Evolutionary conservation across 2,329 filamentous ascomycete species (phyloP).

Genomic region (Cordyceps cateniannulata): DNA sequence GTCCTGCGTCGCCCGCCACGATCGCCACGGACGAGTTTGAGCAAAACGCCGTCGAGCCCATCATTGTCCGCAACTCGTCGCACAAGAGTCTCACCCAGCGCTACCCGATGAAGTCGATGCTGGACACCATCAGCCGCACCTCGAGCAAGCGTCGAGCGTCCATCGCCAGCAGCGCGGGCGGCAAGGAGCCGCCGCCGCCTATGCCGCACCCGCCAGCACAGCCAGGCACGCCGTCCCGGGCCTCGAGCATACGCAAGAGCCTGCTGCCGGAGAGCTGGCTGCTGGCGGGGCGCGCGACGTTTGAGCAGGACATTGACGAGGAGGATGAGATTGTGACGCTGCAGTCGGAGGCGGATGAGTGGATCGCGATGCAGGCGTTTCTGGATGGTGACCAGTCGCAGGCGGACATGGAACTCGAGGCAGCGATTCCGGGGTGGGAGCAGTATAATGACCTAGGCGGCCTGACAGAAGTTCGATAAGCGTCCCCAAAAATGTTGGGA

Average conservation of each 20-base stretch:
- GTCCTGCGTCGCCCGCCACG: not conserved
- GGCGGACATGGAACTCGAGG: constrained; percentile 16
- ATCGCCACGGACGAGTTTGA: not conserved
- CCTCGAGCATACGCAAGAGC: constrained; percentile 15
- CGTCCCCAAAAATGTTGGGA: not conserved
- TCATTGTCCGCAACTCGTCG: constrained; percentile 13
- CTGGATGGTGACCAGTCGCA: constrained; percentile 22
- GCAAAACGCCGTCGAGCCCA: not conserved
- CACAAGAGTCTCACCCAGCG: constrained; percentile 12
- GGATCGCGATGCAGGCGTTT: constrained; percentile 31
- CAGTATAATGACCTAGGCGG: constrained; percentile 42
- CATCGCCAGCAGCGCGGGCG: not conserved
- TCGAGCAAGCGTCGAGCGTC: constrained; percentile 6
- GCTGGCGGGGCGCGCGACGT: constrained; percentile 8
- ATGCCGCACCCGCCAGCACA: not conserved
- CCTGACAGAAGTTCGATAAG: constrained; percentile 32
- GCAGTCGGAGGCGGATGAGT: constrained; percentile 26
- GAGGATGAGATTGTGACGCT: constrained; percentile 21
- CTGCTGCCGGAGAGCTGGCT: constrained; percentile 16
- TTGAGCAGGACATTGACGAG: constrained; percentile 18
- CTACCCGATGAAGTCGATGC: constrained; percentile 10
- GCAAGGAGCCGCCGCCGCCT: constrained; percentile 6
- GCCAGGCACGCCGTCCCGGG: not conserved
- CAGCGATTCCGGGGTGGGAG: constrained; percentile 35
- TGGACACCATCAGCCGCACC: constrained; percentile 6